These are phyloP conservation scores for Penicillium dipodomyicola DNA, from an alignment of 495 filamentous ascomycete species.

Conservation along the genomic window DNA sequence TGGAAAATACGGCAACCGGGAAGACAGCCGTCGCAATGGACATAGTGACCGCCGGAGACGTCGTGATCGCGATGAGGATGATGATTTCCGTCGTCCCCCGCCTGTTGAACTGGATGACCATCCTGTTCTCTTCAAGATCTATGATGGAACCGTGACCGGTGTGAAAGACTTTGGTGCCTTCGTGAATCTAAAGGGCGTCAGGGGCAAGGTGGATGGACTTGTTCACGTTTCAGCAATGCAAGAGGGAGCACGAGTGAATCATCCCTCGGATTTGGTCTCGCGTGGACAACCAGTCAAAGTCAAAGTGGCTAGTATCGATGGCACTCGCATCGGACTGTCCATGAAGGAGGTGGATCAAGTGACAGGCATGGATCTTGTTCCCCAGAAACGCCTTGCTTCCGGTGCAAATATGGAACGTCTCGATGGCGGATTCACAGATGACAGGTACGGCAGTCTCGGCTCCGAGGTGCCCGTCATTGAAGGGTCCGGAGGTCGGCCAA, in stretches of 20 bases:
- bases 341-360: slow-evolving; percentile 98
- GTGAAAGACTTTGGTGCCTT: slow-evolving; percentile 96
- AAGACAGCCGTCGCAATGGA: slow-evolving; percentile 45
- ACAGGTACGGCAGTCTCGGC: slow-evolving; percentile 58
- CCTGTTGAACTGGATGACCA: slow-evolving; percentile 76
- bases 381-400: slow-evolving; percentile 77
- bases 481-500: slow-evolving; percentile 52
- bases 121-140: slow-evolving; percentile 82
- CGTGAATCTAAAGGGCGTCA: slow-evolving; percentile 84
- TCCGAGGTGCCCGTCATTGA: slow-evolving; percentile 66
- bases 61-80: slow-evolving; percentile 51
- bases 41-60: slow-evolving; percentile 37
- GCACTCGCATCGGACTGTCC: slow-evolving; percentile 75
- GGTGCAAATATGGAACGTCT: slow-evolving; percentile 88
- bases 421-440: slow-evolving; percentile 49
- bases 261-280: slow-evolving; percentile 83
- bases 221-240: slow-evolving; percentile 96
- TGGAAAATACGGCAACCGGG: slow-evolving; percentile 35
- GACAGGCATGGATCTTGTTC: slow-evolving; percentile 79
- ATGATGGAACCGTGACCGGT: slow-evolving; percentile 84
- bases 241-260: slow-evolving; percentile 82
- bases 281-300: slow-evolving; percentile 84
- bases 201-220: slow-evolving; percentile 86
- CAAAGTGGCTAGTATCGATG: slow-evolving; percentile 86
- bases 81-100: slow-evolving; percentile 70